These are phyloP conservation scores for Talaromyces sp. DNA, from an alignment of 2,329 filamentous ascomycete genomes.

Conservation along the genomic window DNA sequence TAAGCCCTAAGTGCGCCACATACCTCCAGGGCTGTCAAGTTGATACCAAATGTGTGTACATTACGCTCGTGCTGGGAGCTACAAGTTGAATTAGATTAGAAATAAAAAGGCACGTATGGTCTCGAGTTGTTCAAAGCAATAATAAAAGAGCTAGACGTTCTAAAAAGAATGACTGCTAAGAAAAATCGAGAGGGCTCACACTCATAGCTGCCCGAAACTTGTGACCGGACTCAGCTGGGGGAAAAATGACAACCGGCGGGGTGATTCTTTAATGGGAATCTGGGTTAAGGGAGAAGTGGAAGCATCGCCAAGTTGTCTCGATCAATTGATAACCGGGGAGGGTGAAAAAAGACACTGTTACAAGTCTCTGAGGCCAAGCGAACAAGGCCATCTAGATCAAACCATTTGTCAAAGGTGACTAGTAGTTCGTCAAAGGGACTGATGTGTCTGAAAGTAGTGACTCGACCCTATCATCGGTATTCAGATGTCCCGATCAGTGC, in stretches of 20 bases:
- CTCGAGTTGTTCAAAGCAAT: conserved; percentile 16
- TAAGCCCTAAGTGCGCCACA: no score
- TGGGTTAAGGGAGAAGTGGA: background rate
- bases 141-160: conserved; percentile 14
- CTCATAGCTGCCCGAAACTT: conserved; percentile 17
- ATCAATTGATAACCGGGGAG: conserved; percentile 9
- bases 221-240: conserved; percentile 3
- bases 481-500: conserved; percentile 19
- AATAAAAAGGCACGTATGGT: conserved; percentile 5
- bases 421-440: conserved; percentile 6
- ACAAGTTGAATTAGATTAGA: background rate
- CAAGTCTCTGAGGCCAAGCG: conserved; percentile 12
- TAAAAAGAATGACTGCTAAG: conserved; percentile 17
- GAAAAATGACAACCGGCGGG: conserved; percentile 1
- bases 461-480: conserved; percentile 13
- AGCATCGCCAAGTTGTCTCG: conserved; percentile 3
- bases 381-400: conserved; percentile 8
- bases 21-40: background rate
- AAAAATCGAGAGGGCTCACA: conserved; percentile 15
- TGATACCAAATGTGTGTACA: background rate
- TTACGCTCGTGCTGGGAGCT: background rate
- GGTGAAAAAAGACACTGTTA: conserved; percentile 10
- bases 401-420: conserved; percentile 8
- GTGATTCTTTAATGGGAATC: conserved; percentile 2
- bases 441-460: conserved; percentile 10